Base-by-base conservation (phyloP, 129 eudicot species). In the Flaveria trinervia region DNA sequence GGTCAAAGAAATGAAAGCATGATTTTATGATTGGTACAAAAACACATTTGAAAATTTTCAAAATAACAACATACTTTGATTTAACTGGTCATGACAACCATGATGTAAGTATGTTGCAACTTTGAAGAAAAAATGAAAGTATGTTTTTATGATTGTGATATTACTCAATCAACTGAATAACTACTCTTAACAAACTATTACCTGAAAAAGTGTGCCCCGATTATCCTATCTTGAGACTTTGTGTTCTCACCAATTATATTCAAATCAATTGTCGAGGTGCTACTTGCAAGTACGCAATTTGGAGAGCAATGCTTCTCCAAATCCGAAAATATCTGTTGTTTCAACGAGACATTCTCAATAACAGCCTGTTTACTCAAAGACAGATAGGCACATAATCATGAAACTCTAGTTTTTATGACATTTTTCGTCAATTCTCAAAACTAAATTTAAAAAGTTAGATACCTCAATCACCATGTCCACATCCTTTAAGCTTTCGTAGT, bases 401-500 rank as follows among this genome's bases (percentile, higher is more conserved):
- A 7, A 26, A 46, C 12, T 22, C 0, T 25, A 16, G 5, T 28
- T 39, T 77, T 77, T 6, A 18, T 7, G 28, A 6, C 9, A 5
- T 49, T 26, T 20, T 64, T 15, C 33, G 12, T 30, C 4, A 15
- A 12, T 61, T 61, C 2, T 61, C 8, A 26, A 61, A 22, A 10
- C 12, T 22, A 2, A 10, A 12, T 45, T 18, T 15, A 72, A 46
- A 46, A 66, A 20, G 44, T 62, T 30, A 64, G 22, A 44, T 87
- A 94, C 99, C 97, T 95, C 97, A 71, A 95, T 95, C 65, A 95
- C 97, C 94, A 95, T 86, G 87, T 95, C 99, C 49, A 95, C 94
- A 77, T 91, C 97, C 78, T 79, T 88, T 68, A 95, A 95, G 89
- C 89, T 86, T 70, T 89, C 88, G 77, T 89, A 95, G 65, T 89